Percentiles rank a stretch among this genome's conserved stretches.
phyloP scores from a whole-genome alignment of 352 stramenopile genomes.

The Phytophthora melonis region DNA sequence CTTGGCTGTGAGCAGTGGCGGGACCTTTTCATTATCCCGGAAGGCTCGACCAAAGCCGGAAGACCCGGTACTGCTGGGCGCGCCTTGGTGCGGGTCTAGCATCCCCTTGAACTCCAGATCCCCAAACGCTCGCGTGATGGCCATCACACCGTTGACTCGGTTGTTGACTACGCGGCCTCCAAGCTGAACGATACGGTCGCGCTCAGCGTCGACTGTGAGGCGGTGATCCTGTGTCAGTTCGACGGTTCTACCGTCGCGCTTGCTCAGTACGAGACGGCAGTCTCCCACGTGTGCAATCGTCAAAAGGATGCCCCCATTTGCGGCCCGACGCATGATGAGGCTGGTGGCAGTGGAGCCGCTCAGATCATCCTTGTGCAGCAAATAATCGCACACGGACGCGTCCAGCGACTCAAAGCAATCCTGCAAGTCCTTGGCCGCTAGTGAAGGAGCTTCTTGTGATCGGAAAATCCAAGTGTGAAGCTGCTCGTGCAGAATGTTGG shows the following conservation, averaged over 20 bases:
- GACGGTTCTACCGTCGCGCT: constrained; percentile 47
- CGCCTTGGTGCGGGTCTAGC: constrained; percentile 23
- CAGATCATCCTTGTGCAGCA: constrained; percentile 76
- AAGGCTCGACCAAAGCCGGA: constrained; percentile 23
- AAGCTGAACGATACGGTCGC: constrained; percentile 56
- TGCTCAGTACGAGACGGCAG: constrained; percentile 69
- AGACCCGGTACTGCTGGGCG: constrained; percentile 13
- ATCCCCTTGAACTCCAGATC: constrained; percentile 86
- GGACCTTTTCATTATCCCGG: constrained; percentile 61
- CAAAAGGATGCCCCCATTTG: constrained; percentile 29
- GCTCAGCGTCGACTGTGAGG: constrained; percentile 55
- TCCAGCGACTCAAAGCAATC: constrained; percentile 74
- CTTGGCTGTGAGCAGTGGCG: constrained; percentile 57
- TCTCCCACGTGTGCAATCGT: constrained; percentile 80
- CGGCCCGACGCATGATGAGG: constrained; percentile 45
- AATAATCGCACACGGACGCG: constrained; percentile 70
- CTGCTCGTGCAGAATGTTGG: constrained; percentile 77
- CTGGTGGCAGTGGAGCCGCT: constrained; percentile 86
- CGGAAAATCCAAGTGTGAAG: constrained; percentile 77
- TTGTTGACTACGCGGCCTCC: constrained; percentile 84
- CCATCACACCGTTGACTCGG: constrained; percentile 85
- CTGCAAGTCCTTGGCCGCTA: constrained; percentile 39
- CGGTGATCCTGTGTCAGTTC: constrained; percentile 80
- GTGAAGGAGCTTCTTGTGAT: constrained; percentile 37
- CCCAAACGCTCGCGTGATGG: constrained; percentile 87